Base-by-base conservation (phyloP, 257 asterid species). In the Solanum chiquidenum region DNA sequence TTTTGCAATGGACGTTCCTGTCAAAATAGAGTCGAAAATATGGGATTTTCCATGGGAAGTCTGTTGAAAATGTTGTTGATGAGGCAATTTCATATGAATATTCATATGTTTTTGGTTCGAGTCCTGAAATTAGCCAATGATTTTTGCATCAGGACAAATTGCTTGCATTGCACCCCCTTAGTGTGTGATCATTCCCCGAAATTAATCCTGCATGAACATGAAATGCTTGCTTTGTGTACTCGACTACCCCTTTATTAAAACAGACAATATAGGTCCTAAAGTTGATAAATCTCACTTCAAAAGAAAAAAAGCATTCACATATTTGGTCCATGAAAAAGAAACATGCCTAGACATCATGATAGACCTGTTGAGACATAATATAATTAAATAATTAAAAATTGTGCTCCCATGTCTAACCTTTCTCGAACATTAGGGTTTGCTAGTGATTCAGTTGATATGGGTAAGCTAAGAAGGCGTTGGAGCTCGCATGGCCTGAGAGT, bases 401-500 rank as follows among this genome's bases (percentile, higher is more conserved):
- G 3, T 80, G 14, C 3, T 75, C 60, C 7, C 71, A 62, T 27
- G 12, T 42, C 62, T 77, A 44, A 80, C 66, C 92, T 89, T 84
- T 92, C 94, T 76, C 95, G 90, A 9, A 95, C 83, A 4, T 88
- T 73, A 18, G 91, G 88, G 9, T 93, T 91, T 3, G 99, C 99
- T 2, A 95, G 86, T 0, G 96, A 86, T 14, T 94, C 99, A 2
- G 69, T 9, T 2, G 94, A 89, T 84, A 91, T 91, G 14, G 99
- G 98, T 89, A 89, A 87, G 75, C n/a, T 16, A 87, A 95, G 96
- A 29, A 97, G 90, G 85, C 96, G 95, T 86, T 86, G 91, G 89
- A 97, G 92, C 87, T 95, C 97, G 91, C 98, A 94, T 0, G 97
- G 98, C 23, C 95, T 89, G 64, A 97, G 93, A 21, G 91, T 91